These are phyloP conservation scores for Gyromitra esculenta DNA, from an alignment of 2,329 filamentous ascomycete genomes.

Conservation along the genomic window DNA sequence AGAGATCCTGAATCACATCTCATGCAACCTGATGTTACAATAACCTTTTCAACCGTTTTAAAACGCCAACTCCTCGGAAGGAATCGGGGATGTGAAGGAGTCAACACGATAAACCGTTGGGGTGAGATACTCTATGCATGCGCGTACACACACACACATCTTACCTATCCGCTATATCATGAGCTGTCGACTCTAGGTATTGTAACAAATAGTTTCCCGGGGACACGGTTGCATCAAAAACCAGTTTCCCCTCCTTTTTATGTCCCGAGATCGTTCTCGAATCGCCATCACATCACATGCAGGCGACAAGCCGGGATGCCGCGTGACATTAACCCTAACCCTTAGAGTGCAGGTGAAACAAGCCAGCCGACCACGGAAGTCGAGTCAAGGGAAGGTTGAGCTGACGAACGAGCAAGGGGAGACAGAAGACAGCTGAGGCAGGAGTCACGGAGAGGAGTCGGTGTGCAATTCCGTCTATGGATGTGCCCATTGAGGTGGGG, in stretches of 20 bases:
- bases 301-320: background rate
- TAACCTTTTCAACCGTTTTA: background rate
- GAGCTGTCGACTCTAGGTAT: no score
- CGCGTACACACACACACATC: background rate
- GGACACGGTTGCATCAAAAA: background rate
- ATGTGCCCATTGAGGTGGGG: background rate
- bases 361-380: conserved; percentile 19
- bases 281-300: conserved; percentile 30
- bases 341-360: background rate
- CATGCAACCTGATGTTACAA: conserved; percentile 10
- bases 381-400: background rate
- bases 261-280: conserved; percentile 26
- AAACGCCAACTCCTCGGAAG: background rate
- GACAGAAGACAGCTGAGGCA: background rate
- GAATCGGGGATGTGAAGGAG: background rate
- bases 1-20: background rate
- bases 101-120: background rate
- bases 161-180: background rate
- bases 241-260: conserved; percentile 18
- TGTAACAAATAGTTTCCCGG: background rate
- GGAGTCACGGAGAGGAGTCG: conserved; percentile 12
- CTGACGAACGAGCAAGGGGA: background rate
- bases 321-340: conserved; percentile 24
- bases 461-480: no score
- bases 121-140: background rate